Percentiles rank a stretch among this genome's conserved stretches.
Conservation (phyloP, 2,329 filamentous ascomycete genomes). For the Septoria petroselini region DNA sequence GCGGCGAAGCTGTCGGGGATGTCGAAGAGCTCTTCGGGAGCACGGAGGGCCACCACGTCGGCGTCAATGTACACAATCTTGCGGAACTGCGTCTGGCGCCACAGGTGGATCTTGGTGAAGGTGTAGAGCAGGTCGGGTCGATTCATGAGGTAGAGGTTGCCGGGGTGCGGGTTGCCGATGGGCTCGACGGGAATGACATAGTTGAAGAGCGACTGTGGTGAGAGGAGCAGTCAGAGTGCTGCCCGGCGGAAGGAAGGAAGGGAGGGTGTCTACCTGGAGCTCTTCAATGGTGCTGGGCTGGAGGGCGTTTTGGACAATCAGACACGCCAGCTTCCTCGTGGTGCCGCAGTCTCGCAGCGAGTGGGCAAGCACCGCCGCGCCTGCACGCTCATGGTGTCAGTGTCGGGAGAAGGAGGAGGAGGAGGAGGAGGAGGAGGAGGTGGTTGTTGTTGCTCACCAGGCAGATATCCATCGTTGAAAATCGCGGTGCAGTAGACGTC, state of each 20-base stretch:
- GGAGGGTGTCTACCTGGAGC: slow-evolving; percentile 77
- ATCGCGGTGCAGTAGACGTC: too few species aligned
- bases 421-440: too few species aligned
- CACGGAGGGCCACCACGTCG: slow-evolving; percentile 84
- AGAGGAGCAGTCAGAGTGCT: too few species aligned
- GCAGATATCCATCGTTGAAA: too few species aligned
- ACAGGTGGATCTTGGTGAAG: slow-evolving; percentile 94
- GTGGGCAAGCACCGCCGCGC: slow-evolving; percentile 88
- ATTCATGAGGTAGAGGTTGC: slow-evolving; percentile 88
- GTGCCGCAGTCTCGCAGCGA: slow-evolving; percentile 89
- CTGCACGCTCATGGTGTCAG: slow-evolving; percentile 48
- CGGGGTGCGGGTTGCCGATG: slow-evolving; percentile 71
- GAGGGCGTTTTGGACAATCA: slow-evolving; percentile 78
- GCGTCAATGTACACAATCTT: slow-evolving; percentile 94
- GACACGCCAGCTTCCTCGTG: slow-evolving; percentile 76
- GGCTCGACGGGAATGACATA: slow-evolving; percentile 80
- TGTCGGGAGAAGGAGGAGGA: not conserved
- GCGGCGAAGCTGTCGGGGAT: slow-evolving; percentile 62
- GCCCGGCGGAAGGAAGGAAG: too few species aligned
- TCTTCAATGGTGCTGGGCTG: slow-evolving; percentile 71
- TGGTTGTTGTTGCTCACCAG: too few species aligned
- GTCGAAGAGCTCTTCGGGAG: slow-evolving; percentile 88
- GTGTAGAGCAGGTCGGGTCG: slow-evolving; percentile 84
- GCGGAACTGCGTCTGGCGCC: slow-evolving; percentile 84
- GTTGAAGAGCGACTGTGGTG: slow-evolving; percentile 71